Percentiles rank a stretch among this genome's conserved stretches.
Evolutionary conservation across 306 rosid genomes (phyloP).

Genomic region (Pyrus bretschneideri): DNA sequence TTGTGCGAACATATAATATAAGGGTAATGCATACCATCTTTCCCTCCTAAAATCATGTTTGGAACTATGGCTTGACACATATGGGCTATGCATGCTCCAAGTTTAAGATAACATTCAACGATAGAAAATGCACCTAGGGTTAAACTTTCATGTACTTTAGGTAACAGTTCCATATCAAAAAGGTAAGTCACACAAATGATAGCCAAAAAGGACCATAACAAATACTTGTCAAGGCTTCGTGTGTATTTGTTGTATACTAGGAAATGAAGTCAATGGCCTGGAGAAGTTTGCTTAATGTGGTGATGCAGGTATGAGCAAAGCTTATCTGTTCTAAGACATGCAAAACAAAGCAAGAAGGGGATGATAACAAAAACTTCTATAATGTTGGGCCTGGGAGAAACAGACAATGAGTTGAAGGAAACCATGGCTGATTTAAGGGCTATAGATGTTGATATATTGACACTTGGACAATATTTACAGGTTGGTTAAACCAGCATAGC

Average conservation of each 20-base stretch:
- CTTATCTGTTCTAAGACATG: conserved; percentile 71
- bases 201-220: conserved; percentile 12
- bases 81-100: not conserved
- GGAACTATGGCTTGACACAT: not conserved
- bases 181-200: conserved; percentile 2
- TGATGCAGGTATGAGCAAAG: conserved; percentile 79
- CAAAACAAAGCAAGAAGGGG: conserved; percentile 69
- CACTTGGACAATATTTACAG: conserved; percentile 96
- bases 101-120: not conserved
- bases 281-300: conserved; percentile 25
- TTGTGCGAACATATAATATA: not conserved
- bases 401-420: conserved; percentile 82
- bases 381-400: conserved; percentile 96
- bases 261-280: conserved; percentile 66
- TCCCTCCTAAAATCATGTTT: not conserved
- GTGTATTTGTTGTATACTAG: conserved; percentile 82
- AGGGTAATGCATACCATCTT: not conserved
- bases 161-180: not conserved
- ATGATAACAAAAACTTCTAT: conserved; percentile 93
- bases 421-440: conserved; percentile 71
- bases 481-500: conserved; percentile 33
- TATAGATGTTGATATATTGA: conserved; percentile 83
- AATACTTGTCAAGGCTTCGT: conserved; percentile 69
- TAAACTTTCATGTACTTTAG: not conserved
- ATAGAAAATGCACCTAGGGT: not conserved